phyloP scores from a whole-genome alignment of 148 eudicot species.

The Limonium bicolor region DNA sequence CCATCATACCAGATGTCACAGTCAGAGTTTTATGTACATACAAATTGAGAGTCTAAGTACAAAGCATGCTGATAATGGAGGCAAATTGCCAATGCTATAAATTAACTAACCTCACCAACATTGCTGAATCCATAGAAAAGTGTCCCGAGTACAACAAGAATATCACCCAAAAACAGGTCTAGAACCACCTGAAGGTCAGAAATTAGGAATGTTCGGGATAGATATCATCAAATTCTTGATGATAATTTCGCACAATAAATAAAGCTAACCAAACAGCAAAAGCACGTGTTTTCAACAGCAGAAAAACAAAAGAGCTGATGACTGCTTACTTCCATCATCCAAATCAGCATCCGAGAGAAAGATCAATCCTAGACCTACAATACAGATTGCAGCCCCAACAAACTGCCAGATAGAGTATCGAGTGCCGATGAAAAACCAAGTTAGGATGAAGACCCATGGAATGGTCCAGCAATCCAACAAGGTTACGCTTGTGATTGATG shows the following conservation, averaged over 20 bases:
- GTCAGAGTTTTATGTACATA: not conserved
- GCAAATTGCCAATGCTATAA: too few relatives aligned
- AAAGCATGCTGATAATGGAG: too few relatives aligned
- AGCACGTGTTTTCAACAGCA: not conserved
- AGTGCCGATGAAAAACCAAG: conserved; percentile 61
- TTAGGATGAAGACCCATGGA: conserved; percentile 74
- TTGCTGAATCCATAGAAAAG: conserved; percentile 64
- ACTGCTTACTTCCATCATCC: conserved; percentile 53
- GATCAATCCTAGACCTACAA: conserved; percentile 56
- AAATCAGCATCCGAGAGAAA: conserved; percentile 70
- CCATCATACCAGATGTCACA: not conserved
- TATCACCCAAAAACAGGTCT: conserved; percentile 70
- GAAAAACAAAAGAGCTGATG: not conserved
- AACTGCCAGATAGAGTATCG: conserved; percentile 66
- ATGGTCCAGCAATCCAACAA: conserved; percentile 76
- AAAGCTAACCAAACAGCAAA: too few relatives aligned
- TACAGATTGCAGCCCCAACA: conserved; percentile 54
- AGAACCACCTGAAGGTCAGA: conserved; percentile 57
- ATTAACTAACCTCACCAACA: conserved; percentile 67
- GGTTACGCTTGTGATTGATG: conserved; percentile 85
- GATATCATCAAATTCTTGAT: too few relatives aligned
- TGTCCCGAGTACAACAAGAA: conserved; percentile 60
- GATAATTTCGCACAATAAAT: too few relatives aligned
- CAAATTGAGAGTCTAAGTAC: not conserved
- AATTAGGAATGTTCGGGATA: not conserved